phyloP scores from a whole-genome alignment of 2,329 filamentous ascomycete species.

The Diaporthe caulivora region DNA sequence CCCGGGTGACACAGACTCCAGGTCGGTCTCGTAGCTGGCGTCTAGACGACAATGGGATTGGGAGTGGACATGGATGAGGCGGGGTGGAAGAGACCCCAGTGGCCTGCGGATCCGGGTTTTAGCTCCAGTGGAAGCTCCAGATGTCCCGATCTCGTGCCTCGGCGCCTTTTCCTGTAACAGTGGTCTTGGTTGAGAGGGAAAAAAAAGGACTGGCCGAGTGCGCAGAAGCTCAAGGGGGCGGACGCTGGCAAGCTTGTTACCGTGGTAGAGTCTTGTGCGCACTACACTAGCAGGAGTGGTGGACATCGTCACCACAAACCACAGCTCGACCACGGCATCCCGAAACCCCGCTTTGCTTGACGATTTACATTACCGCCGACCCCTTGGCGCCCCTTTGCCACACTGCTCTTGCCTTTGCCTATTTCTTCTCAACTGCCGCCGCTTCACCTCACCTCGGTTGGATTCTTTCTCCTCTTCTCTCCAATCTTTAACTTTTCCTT shows the following conservation, averaged over 20 bases:
- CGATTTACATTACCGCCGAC: constrained; percentile 21
- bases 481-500: constrained; percentile 6
- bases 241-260: too few species aligned
- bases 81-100: constrained; percentile 11
- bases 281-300: neutral
- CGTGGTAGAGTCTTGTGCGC: neutral
- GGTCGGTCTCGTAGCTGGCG: neutral
- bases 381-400: constrained; percentile 32
- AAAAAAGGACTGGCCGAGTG: neutral
- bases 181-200: neutral
- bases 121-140: constrained; percentile 29
- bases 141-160: constrained; percentile 30
- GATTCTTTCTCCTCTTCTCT: neutral
- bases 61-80: constrained; percentile 12
- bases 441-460: neutral
- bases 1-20: neutral
- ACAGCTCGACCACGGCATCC: constrained; percentile 5
- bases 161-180: constrained; percentile 18
- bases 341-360: constrained; percentile 35
- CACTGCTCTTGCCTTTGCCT: constrained; percentile 16
- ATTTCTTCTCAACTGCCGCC: constrained; percentile 27
- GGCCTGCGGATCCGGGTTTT: constrained; percentile 36
- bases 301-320: constrained; percentile 24
- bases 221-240: neutral
- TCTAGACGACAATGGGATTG: neutral